These are phyloP conservation scores for Scedosporium boydii DNA, from an alignment of 2,329 filamentous ascomycete genomes.

Conservation along the genomic window DNA sequence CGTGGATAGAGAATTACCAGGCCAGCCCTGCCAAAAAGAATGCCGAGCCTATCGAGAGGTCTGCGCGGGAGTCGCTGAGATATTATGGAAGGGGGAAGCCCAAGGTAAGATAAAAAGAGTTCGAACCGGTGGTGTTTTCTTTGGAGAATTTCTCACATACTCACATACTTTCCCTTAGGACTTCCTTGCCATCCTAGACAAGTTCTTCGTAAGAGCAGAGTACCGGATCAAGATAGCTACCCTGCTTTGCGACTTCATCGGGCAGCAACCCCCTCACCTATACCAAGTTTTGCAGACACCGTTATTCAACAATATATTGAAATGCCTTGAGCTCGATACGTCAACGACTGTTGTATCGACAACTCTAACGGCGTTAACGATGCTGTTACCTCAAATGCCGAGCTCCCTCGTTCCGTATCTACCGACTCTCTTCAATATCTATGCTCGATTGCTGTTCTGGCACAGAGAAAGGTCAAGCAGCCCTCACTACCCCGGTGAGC, in stretches of 20 bases:
- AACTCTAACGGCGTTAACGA: conserved; percentile 64
- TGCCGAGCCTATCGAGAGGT: conserved; percentile 37
- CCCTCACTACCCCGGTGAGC: conserved; percentile 8
- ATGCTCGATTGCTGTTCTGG: conserved; percentile 73
- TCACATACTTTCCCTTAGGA: conserved; percentile 30
- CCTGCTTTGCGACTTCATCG: conserved; percentile 63
- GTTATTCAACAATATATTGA: conserved; percentile 61
- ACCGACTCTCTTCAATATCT: conserved; percentile 70
- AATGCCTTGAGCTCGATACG: conserved; percentile 67
- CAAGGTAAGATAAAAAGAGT: conserved; percentile 25
- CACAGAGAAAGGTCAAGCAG: conserved; percentile 41
- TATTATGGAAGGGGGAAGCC: conserved; percentile 60
- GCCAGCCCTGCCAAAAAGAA: conserved; percentile 4
- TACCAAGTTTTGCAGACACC: conserved; percentile 64
- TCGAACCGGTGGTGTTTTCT: too few species aligned
- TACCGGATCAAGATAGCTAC: conserved; percentile 55
- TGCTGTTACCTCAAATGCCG: conserved; percentile 76
- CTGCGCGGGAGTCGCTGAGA: conserved; percentile 42
- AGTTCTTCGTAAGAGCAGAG: conserved; percentile 53
- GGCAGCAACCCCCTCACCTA: conserved; percentile 69
- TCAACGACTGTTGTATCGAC: conserved; percentile 69
- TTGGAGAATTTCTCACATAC: not conserved
- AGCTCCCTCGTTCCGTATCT: conserved; percentile 59
- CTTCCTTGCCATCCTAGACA: conserved; percentile 56
- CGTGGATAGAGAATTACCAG: conserved; percentile 43